Conservation (phyloP, 768 basidiomycete species). For the Leccinum olivaceopallidum region DNA sequence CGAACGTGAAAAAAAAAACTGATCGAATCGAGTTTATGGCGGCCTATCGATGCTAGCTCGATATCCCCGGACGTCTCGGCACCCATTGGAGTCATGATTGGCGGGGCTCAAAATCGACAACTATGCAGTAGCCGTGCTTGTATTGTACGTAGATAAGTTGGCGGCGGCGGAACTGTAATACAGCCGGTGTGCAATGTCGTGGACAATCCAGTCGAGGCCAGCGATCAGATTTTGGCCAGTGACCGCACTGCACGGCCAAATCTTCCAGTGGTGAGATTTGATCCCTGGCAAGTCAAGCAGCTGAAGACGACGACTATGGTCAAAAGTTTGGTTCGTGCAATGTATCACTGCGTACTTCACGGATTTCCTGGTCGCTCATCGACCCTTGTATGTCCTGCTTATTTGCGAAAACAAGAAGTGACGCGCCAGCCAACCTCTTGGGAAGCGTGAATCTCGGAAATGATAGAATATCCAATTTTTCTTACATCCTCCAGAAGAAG, state of each 20-base stretch:
- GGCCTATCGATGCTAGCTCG: slow-evolving; percentile 10
- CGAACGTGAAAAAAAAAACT: slow-evolving; percentile 12
- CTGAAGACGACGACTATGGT: slow-evolving; percentile 40
- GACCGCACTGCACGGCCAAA: slow-evolving; percentile 89
- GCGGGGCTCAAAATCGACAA: slow-evolving; percentile 5
- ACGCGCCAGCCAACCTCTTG: slow-evolving; percentile 93
- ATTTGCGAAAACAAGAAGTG: slow-evolving; percentile 94
- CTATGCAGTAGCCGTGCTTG: slow-evolving; percentile 7
- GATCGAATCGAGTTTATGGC: slow-evolving; percentile 7
- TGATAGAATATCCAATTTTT: slow-evolving; percentile 8
- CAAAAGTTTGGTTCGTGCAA: slow-evolving; percentile 2
- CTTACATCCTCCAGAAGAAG: slow-evolving; percentile 91
- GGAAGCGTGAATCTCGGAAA: slow-evolving; percentile 21
- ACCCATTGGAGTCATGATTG: slow-evolving; percentile 6
- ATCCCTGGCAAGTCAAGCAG: slow-evolving; percentile 80
- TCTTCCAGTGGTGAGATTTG: slow-evolving; percentile 87
- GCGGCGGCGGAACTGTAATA: slow-evolving; percentile 66
- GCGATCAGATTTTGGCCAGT: slow-evolving; percentile 82
- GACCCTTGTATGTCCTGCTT: slow-evolving; percentile 95
- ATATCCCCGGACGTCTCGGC: slow-evolving; percentile 12
- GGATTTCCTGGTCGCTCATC: slow-evolving; percentile 78
- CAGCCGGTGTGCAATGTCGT: slow-evolving; percentile 81
- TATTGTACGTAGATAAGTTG: slow-evolving; percentile 1
- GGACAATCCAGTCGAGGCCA: slow-evolving; percentile 91
- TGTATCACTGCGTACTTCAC: slow-evolving; percentile 29